phyloP scores from a whole-genome alignment of 306 rosid species.

The Quercus dentata region DNA sequence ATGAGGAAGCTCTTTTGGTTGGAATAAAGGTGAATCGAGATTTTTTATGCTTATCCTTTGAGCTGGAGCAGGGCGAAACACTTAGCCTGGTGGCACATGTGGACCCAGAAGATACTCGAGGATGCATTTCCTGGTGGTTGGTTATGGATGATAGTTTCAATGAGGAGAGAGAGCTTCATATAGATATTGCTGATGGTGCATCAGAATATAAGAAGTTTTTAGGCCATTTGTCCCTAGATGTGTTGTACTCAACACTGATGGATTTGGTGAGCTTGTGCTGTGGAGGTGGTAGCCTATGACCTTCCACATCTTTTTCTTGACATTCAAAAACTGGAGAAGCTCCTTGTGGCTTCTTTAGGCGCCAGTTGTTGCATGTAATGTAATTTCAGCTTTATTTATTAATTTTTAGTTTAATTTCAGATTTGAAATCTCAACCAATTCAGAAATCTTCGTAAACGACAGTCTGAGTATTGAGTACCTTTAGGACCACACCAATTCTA shows the following conservation, averaged over 20 bases:
- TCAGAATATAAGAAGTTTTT: slow-evolving; percentile 69
- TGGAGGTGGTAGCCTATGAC: slow-evolving; percentile 50
- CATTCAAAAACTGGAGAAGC: background rate
- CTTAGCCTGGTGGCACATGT: slow-evolving; percentile 75
- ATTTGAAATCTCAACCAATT: background rate
- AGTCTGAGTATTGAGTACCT: too few relatives aligned
- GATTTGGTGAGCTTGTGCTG: slow-evolving; percentile 77
- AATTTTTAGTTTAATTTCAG: background rate
- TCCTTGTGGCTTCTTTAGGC: background rate
- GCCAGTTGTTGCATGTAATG: background rate
- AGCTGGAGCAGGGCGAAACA: slow-evolving; percentile 83
- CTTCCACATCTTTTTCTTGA: background rate
- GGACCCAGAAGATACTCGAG: slow-evolving; percentile 72
- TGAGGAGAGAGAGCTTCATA: slow-evolving; percentile 62
- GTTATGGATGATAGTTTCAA: slow-evolving; percentile 65
- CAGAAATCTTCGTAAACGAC: background rate
- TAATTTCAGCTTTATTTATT: background rate
- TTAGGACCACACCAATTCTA: too few relatives aligned
- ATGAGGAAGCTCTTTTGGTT: slow-evolving; percentile 72
- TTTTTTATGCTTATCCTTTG: slow-evolving; percentile 72
- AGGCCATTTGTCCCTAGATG: slow-evolving; percentile 78
- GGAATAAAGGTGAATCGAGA: slow-evolving; percentile 76
- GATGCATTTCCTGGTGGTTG: slow-evolving; percentile 92
- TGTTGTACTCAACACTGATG: slow-evolving; percentile 72
- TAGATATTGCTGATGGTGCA: slow-evolving; percentile 45